phyloP scores from a whole-genome alignment of 192 early-diverging fungal species.

The Chytriomyces confervae region DNA sequence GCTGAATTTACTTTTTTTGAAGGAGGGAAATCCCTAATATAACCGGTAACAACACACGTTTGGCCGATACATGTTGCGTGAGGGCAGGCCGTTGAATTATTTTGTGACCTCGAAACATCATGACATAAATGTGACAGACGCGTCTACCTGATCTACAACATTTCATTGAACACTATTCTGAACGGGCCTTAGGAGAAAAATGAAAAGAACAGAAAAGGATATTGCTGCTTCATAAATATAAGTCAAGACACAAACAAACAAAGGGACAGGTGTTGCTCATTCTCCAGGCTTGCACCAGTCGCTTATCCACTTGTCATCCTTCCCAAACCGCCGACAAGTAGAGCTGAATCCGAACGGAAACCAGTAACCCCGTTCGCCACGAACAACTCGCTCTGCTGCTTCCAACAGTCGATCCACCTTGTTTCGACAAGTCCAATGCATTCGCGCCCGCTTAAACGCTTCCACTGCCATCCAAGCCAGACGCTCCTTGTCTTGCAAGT shows the following conservation, averaged over 20 bases:
- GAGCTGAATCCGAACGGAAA: slow-evolving; percentile 25
- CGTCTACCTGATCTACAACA: too few species aligned
- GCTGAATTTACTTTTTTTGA: too few species aligned
- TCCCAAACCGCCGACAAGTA: slow-evolving; percentile 18
- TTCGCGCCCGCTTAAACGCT: slow-evolving; percentile 25
- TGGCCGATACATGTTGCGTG: too few species aligned
- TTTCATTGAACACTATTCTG: too few species aligned
- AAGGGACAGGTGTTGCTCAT: neutral
- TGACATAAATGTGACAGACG: too few species aligned
- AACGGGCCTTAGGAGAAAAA: too few species aligned
- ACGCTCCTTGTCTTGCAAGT: slow-evolving; percentile 20
- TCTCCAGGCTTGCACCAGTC: slow-evolving; percentile 16
- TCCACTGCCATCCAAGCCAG: slow-evolving; percentile 28
- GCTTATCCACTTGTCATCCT: slow-evolving; percentile 1
- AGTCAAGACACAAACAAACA: neutral
- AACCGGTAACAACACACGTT: too few species aligned
- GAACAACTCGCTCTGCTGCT: slow-evolving; percentile 10
- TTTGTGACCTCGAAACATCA: too few species aligned
- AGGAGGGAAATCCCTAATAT: too few species aligned
- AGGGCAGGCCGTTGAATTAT: too few species aligned
- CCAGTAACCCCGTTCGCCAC: slow-evolving; percentile 25
- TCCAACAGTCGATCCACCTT: slow-evolving; percentile 28
- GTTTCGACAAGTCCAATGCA: slow-evolving; percentile 32
- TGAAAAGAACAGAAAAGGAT: too few species aligned
- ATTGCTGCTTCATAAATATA: neutral